Conservation (phyloP, 768 basidiomycete species). For the button mushroom (Agaricus bisporus) region DNA sequence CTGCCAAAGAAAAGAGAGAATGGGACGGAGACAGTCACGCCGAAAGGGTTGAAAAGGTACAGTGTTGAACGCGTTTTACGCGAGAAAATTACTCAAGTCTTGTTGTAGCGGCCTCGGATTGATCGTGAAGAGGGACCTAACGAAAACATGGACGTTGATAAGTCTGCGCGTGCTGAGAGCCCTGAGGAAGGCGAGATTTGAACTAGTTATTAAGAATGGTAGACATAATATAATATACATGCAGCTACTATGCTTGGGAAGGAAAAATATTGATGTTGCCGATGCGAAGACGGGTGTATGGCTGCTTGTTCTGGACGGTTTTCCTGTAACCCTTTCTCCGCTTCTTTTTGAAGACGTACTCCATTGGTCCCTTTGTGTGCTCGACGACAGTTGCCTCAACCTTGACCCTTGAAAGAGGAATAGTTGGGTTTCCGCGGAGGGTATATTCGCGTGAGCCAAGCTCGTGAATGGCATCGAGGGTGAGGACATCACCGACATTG, state of each 20-base stretch:
- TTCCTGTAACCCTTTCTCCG: constrained; percentile 96
- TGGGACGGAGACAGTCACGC: constrained; percentile 44
- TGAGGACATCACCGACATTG: constrained; percentile 78
- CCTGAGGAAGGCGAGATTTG: constrained; percentile 88
- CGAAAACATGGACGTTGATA: constrained; percentile 36
- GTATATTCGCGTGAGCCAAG: constrained; percentile 95
- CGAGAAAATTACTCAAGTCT: constrained; percentile 12
- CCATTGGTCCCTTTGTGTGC: constrained; percentile 93
- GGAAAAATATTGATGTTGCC: constrained; percentile 60
- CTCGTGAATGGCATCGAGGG: constrained; percentile 84
- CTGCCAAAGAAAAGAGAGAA: constrained; percentile 45
- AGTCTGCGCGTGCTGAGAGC: constrained; percentile 56
- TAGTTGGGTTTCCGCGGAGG: constrained; percentile 69
- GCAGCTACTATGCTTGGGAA: constrained; percentile 17
- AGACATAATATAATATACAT: constrained; percentile 14
- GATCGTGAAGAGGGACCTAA: constrained; percentile 32
- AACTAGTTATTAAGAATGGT: constrained; percentile 15
- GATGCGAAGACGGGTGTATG: constrained; percentile 91
- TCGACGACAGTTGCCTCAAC: constrained; percentile 92
- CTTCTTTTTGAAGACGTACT: constrained; percentile 93
- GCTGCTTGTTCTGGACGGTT: constrained; percentile 90
- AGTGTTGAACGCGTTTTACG: constrained; percentile 10
- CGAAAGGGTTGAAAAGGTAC: constrained; percentile 64
- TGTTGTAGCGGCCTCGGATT: constrained; percentile 45
- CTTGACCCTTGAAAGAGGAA: constrained; percentile 60